These are phyloP conservation scores for Pseudogymnoascus sp. DNA, from an alignment of 2,329 filamentous ascomycete species.

Conservation along the genomic window DNA sequence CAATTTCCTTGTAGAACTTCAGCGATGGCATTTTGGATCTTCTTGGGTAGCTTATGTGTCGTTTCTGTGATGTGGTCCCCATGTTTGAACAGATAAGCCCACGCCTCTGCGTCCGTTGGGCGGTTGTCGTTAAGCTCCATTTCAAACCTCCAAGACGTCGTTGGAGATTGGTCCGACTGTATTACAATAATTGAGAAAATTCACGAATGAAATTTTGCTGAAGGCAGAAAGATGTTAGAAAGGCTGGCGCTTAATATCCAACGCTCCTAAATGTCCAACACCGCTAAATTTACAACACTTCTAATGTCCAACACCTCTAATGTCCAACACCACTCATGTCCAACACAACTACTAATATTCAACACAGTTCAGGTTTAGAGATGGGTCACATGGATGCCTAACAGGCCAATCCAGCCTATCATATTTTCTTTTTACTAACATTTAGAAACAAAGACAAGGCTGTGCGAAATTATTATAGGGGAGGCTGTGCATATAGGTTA, in stretches of 20 bases:
- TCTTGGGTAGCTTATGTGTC: not conserved
- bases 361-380: not conserved
- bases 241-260: not conserved
- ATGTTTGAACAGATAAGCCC: not conserved
- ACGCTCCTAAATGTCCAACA: not conserved
- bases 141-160: not conserved
- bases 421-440: not conserved
- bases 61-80: not conserved
- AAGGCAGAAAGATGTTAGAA: not conserved
- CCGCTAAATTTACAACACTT: too few species aligned
- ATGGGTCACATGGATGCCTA: not conserved
- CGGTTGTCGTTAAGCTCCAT: not conserved
- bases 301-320: not conserved
- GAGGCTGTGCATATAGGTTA: not conserved
- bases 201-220: not conserved
- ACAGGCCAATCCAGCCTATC: not conserved
- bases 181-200: not conserved
- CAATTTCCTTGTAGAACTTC: not conserved
- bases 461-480: not conserved
- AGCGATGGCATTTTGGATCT: not conserved
- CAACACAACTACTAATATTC: not conserved
- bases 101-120: not conserved
- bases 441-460: not conserved
- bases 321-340: not conserved
- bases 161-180: too few species aligned